Percentiles rank a stretch among this genome's conserved stretches.
phyloP scores from a whole-genome alignment of 371 early-diverging fungal genomes.

The Circinella umbellata region DNA sequence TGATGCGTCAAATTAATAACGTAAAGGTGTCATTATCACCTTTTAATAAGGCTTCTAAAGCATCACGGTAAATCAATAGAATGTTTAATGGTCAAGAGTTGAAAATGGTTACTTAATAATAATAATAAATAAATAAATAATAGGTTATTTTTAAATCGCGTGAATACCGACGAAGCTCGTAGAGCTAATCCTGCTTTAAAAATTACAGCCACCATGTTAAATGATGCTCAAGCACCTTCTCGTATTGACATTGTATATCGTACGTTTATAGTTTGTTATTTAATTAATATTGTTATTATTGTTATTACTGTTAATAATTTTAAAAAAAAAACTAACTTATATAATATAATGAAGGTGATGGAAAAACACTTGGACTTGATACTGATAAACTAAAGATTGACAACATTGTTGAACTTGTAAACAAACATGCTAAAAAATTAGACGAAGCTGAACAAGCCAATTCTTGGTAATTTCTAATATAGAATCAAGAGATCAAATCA shows the following conservation, averaged over 20 bases:
- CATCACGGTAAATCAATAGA: constrained; percentile 43
- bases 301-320: background rate
- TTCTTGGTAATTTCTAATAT: constrained; percentile 36
- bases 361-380: constrained; percentile 56
- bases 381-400: constrained; percentile 59
- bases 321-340: background rate
- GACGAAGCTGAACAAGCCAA: constrained; percentile 66
- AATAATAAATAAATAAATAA: background rate
- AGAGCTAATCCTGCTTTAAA: constrained; percentile 61
- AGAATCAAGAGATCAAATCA: background rate
- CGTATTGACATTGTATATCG: constrained; percentile 58
- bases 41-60: constrained; percentile 48
- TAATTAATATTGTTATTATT: background rate
- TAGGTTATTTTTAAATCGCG: constrained; percentile 64
- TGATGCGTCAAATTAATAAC: constrained; percentile 51
- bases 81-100: no score
- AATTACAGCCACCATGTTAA: constrained; percentile 51
- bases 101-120: no score
- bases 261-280: constrained; percentile 31
- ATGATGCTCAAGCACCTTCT: constrained; percentile 54
- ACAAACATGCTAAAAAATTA: constrained; percentile 30
- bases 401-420: constrained; percentile 45
- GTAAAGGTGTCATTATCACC: constrained; percentile 55
- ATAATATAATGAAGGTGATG: constrained; percentile 46
- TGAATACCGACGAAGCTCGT: constrained; percentile 56